phyloP scores from a whole-genome alignment of 768 basidiomycete species.

The Russula lepida region DNA sequence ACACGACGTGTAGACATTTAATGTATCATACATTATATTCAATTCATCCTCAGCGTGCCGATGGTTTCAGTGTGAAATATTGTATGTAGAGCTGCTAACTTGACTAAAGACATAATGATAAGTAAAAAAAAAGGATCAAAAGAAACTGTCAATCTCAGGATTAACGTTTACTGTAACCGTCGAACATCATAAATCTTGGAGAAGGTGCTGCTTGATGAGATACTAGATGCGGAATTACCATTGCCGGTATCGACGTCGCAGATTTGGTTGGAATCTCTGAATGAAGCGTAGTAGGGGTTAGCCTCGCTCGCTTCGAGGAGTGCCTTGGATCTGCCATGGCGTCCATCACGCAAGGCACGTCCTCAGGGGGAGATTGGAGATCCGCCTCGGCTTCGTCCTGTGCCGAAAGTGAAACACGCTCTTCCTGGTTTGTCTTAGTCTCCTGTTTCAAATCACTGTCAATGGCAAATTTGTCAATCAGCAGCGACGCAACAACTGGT shows the following conservation, averaged over 20 bases:
- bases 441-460: not conserved
- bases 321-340: not conserved
- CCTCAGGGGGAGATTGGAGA: not conserved
- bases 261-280: not conserved
- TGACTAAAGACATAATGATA: not conserved
- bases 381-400: not conserved
- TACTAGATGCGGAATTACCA: conserved; percentile 13
- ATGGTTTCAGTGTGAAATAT: not conserved
- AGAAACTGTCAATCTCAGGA: not conserved
- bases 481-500: no score
- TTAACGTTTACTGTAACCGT: not conserved
- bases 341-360: not conserved
- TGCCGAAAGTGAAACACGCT: not conserved
- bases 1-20: not conserved
- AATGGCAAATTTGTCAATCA: not conserved
- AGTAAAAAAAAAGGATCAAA: not conserved
- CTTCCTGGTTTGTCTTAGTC: not conserved
- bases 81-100: not conserved
- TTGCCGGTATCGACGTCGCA: conserved; percentile 6
- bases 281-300: not conserved
- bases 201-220: not conserved
- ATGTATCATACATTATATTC: not conserved
- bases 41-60: not conserved
- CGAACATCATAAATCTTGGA: not conserved
- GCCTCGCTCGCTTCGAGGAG: conserved; percentile 8